Base-by-base conservation (phyloP, 495 filamentous ascomycete genomes). In the Xeromyces bisporus region DNA sequence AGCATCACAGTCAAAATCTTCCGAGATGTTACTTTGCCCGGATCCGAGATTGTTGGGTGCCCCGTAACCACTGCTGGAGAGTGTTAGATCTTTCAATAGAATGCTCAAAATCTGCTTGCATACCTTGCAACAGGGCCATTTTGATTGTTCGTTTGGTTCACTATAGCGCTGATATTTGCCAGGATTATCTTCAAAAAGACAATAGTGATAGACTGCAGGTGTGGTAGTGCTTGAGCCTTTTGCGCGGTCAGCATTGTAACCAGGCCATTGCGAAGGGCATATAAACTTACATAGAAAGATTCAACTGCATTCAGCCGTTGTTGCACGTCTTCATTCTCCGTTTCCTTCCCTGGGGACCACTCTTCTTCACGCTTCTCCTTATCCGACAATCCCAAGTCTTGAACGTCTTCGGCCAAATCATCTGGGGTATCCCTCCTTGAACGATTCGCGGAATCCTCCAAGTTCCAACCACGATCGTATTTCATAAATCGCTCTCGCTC, bases 161-260 rank as follows among this genome's bases (percentile, higher is more conserved):
- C 64, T 21, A 74, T 43, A 6, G 54, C 52, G 37, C 61, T 77
- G 76, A 94, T 81, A 46, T 87, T 86, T 3, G 76, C 67, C 33
- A 93, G 55, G 31, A 93, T 70, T 14, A 80, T 74, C 53, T 86
- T 94, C 39, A 93, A 64, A 15, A 93, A 66, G 5, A 96, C 86
- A 35, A 96, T 86, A 2, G 93, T 78, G n/a, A 94, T 56, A 3
- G 86, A 93, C 45, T 96, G 89, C 2, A 97, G 60, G 50, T 93
- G 71, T 1, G 85, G 78, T 16, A 97, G 53, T 10, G 76, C 73
- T 27, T 77, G 58, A 46, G 64, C 57, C 83, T 94, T 26, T 14
- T 17, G 12, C 29, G 26, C 36, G 18, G 42, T 59, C 23, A 56
- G 47, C 23, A 28, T 26, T 24, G 3, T 6, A 10, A 24, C 23